Base-by-base conservation (phyloP, 345 rosid genomes). In the Aquilaria yunnanensis region DNA sequence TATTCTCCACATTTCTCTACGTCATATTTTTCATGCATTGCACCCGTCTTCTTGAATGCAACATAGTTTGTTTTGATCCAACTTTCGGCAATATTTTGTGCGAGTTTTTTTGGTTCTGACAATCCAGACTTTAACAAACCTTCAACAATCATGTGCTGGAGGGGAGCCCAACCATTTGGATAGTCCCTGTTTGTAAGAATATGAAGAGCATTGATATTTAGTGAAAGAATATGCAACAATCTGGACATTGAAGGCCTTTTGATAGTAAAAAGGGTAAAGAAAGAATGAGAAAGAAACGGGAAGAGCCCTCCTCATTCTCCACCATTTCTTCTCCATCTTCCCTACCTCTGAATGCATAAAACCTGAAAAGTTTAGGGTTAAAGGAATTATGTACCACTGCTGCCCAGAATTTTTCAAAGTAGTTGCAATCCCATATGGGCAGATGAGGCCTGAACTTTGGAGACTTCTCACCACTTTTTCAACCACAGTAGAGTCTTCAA, bases 81-180 rank as follows among this genome's bases (percentile, higher is more conserved):
- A 60, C 88, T 79, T 45, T 73, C 46, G 9, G 85, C 87, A 55
- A 93, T 88, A 12, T 90, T 87, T 72, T 88, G 77, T 34, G 97
- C 98, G 66, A 90, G 47, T 48, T 77, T 58, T 59, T 68, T 82
- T 51, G 95, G 95, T 62, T 86, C 82, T 12, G 59, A 47, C 56
- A 73, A 63, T 61, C 66, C 70, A 0, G 98, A 88, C 66, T 76
- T 79, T 12, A 72, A 70, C 6, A 93, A 75, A 32, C 97, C 97
- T 71, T 86, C 92, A 51, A 79, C 88, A 54, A 90, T 84, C 81
- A 83, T 68, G 59, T 85, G 97, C 54, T 94, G 96, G 33, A 85
- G 74, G 6, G 99, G 96, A 1, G 97, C 85, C 99, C 97, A 94
- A 51, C 97, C 97, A 32, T 88, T 94, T 12, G 96, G 97, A 70